These are phyloP conservation scores for Epichloe bromicola DNA, from an alignment of 2,329 filamentous ascomycete species.

Conservation along the genomic window DNA sequence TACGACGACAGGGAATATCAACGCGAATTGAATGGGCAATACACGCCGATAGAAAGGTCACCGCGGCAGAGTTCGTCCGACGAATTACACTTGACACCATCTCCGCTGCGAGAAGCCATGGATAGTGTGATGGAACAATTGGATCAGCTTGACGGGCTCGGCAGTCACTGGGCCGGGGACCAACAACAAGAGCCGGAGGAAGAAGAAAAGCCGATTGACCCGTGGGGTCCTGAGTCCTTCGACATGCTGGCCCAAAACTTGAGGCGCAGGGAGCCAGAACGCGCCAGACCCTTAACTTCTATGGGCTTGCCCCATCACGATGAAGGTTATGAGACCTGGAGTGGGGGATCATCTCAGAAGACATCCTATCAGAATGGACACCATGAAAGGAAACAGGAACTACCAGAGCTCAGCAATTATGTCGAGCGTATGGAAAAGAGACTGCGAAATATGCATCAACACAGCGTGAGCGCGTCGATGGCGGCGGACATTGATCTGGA, in stretches of 20 bases:
- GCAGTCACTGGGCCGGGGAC: conserved; percentile 42
- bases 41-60: conserved; percentile 46
- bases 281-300: conserved; percentile 51
- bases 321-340: conserved; percentile 47
- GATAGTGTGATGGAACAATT: conserved; percentile 95
- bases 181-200: conserved; percentile 24
- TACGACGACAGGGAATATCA: conserved; percentile 23
- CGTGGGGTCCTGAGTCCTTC: conserved; percentile 89
- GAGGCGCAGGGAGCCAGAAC: conserved; percentile 14
- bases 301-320: conserved; percentile 54
- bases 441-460: conserved; percentile 56
- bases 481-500: conserved; percentile 7
- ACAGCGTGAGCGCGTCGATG: conserved; percentile 28
- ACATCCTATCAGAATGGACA: conserved; percentile 27
- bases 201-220: conserved; percentile 44
- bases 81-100: conserved; percentile 63
- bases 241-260: conserved; percentile 32
- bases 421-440: conserved; percentile 85
- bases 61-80: conserved; percentile 57
- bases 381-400: conserved; percentile 37
- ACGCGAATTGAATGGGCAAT: conserved; percentile 17
- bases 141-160: conserved; percentile 52
- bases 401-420: conserved; percentile 70
- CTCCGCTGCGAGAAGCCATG: conserved; percentile 87
- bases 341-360: conserved; percentile 39